phyloP scores from a whole-genome alignment of 768 basidiomycete genomes.

The Daedaleopsis sinensis region DNA sequence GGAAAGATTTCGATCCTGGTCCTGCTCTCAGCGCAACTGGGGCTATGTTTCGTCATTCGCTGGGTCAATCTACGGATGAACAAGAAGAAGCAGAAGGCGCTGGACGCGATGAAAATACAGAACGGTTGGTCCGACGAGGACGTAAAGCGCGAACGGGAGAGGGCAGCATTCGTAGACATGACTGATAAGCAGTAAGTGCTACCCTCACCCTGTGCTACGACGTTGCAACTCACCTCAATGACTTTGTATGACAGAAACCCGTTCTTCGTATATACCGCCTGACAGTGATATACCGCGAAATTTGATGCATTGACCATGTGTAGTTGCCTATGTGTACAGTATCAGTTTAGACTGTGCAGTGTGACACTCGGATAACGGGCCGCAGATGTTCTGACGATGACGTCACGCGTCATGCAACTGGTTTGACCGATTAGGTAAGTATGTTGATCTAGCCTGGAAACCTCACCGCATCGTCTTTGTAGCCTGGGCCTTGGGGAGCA shows the following conservation, averaged over 20 bases:
- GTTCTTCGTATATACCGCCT: slow-evolving; percentile 62
- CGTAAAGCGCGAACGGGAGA: slow-evolving; percentile 56
- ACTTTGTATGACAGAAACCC: slow-evolving; percentile 44
- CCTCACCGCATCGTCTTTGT: too few species aligned
- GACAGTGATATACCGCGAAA: too few species aligned
- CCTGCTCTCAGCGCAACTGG: slow-evolving; percentile 54
- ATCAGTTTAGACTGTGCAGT: too few species aligned
- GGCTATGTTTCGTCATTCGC: slow-evolving; percentile 50
- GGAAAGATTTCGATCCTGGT: slow-evolving; percentile 71
- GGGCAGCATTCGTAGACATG: slow-evolving; percentile 63
- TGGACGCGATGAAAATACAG: slow-evolving; percentile 47
- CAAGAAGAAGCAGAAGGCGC: slow-evolving; percentile 42
- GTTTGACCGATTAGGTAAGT: not conserved
- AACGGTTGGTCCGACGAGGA: slow-evolving; percentile 62
- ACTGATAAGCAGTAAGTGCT: slow-evolving; percentile 62
- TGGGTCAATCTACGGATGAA: slow-evolving; percentile 62
- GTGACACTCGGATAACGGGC: not conserved
- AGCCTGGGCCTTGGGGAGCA: too few species aligned
- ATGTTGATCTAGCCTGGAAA: too few species aligned
- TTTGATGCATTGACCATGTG: too few species aligned
- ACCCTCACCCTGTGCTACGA: too few species aligned
- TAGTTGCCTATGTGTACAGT: too few species aligned
- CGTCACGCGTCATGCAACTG: not conserved
- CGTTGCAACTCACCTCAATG: not conserved
- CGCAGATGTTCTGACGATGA: not conserved